Conservation (phyloP, 306 rosid genomes). For the Aeschynomene evenia region DNA sequence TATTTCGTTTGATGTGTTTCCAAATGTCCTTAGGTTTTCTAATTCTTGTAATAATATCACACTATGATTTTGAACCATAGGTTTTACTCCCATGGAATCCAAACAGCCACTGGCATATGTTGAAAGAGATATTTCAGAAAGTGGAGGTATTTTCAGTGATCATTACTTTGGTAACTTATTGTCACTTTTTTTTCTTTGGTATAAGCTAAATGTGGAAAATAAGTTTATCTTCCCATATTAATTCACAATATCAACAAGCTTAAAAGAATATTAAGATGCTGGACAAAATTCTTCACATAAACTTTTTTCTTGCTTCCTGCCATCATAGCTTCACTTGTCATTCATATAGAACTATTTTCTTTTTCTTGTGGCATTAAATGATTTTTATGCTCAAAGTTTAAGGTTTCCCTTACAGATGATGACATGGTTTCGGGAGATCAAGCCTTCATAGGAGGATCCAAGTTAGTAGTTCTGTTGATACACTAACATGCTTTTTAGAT, state of each 20-base stretch:
- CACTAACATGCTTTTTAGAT: no score
- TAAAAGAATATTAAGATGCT: slow-evolving; percentile 1
- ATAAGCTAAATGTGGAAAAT: not conserved
- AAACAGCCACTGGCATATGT: slow-evolving; percentile 35
- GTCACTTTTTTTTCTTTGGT: slow-evolving; percentile 13
- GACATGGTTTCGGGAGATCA: slow-evolving; percentile 32
- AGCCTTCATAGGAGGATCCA: slow-evolving; percentile 38
- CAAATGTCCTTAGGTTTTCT: slow-evolving; percentile 9
- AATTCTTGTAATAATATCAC: not conserved
- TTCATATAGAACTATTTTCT: not conserved
- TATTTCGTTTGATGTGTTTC: slow-evolving; percentile 27
- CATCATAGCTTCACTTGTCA: not conserved
- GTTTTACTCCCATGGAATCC: slow-evolving; percentile 57
- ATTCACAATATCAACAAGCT: slow-evolving; percentile 11
- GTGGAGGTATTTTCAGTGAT: slow-evolving; percentile 53
- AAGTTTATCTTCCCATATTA: not conserved
- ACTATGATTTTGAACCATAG: slow-evolving; percentile 42
- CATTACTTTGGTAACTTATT: slow-evolving; percentile 18
- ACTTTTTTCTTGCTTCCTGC: slow-evolving; percentile 2
- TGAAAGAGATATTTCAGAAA: slow-evolving; percentile 48
- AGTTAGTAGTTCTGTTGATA: slow-evolving; percentile 52
- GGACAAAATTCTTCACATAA: not conserved
- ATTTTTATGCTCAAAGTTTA: slow-evolving; percentile 32
- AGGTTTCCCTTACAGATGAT: slow-evolving; percentile 37
- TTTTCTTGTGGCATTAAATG: slow-evolving; percentile 28